phyloP scores from a whole-genome alignment of 495 filamentous ascomycete genomes.

The Hyaloscypha hepaticicola region DNA sequence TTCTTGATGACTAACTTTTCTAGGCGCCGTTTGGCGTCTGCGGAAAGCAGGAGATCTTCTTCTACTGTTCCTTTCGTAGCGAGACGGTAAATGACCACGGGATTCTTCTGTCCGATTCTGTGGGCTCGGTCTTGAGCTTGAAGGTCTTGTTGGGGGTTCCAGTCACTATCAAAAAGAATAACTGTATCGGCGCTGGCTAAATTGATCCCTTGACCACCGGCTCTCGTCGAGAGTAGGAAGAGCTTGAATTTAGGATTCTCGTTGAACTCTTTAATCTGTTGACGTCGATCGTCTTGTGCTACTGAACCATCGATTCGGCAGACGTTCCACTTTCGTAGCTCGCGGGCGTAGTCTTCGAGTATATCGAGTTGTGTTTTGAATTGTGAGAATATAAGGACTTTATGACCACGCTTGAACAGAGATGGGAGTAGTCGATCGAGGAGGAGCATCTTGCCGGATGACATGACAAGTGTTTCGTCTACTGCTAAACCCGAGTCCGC shows the following conservation, averaged over 20 bases:
- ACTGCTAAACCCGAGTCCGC: constrained; percentile 44
- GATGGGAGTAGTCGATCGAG: constrained; percentile 81
- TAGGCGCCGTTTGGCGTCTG: constrained; percentile 89
- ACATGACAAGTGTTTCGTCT: constrained; percentile 78
- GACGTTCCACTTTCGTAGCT: constrained; percentile 70
- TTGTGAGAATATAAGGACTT: constrained; percentile 94
- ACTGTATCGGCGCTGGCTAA: constrained; percentile 96
- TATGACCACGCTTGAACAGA: constrained; percentile 75
- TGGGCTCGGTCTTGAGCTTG: constrained; percentile 95
- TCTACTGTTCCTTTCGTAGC: constrained; percentile 93
- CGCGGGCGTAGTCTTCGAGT: constrained; percentile 76
- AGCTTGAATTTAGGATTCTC: constrained; percentile 63
- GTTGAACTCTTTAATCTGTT: constrained; percentile 88
- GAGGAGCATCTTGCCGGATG: constrained; percentile 93
- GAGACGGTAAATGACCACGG: constrained; percentile 92
- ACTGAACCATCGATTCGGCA: constrained; percentile 94
- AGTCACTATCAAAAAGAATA: constrained; percentile 93
- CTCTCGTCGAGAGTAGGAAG: constrained; percentile 86
- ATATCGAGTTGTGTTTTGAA: constrained; percentile 95
- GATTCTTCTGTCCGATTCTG: constrained; percentile 87
- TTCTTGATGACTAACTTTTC: constrained; percentile 97
- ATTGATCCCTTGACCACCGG: constrained; percentile 95
- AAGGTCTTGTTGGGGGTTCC: constrained; percentile 97
- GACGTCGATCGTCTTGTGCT: constrained; percentile 72
- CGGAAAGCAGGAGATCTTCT: constrained; percentile 80